Conservation (phyloP, 768 basidiomycete species). For the Porphyrellus cyaneotinctus region DNA sequence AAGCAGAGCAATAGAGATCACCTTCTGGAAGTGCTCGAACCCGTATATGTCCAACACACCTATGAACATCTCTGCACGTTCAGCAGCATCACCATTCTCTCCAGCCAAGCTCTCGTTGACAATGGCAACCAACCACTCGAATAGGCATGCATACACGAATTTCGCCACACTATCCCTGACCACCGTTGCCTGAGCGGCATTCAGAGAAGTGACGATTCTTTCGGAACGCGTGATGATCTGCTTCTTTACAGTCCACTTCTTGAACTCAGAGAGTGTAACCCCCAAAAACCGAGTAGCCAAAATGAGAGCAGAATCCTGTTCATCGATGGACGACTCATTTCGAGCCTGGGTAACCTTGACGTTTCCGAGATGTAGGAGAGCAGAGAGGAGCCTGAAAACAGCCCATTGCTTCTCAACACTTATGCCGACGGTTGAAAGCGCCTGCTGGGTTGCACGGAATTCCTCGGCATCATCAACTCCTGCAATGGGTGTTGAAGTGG, state of each 20-base stretch:
- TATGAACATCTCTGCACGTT: constrained; percentile 95
- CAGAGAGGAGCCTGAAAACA: constrained; percentile 90
- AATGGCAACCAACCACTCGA: constrained; percentile 97
- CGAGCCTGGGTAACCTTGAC: constrained; percentile 83
- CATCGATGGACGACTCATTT: constrained; percentile 79
- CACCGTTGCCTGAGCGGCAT: constrained; percentile 83
- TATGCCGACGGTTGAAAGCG: constrained; percentile 95
- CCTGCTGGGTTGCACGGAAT: constrained; percentile 89
- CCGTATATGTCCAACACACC: constrained; percentile 98
- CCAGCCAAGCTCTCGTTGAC: constrained; percentile 96
- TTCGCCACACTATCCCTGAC: constrained; percentile 97
- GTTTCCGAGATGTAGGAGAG: constrained; percentile 96
- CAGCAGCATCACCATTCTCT: constrained; percentile 88
- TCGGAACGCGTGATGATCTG: constrained; percentile 92
- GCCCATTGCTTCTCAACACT: constrained; percentile 98
- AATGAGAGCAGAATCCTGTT: constrained; percentile 73
- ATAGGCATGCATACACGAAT: constrained; percentile 97
- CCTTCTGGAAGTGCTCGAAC: constrained; percentile 97
- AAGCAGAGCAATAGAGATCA: constrained; percentile 21
- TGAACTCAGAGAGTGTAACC: constrained; percentile 87
- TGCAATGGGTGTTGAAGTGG: constrained; percentile 76
- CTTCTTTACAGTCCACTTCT: constrained; percentile 98
- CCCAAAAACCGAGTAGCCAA: constrained; percentile 89
- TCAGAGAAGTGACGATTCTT: constrained; percentile 89
- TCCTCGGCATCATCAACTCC: constrained; percentile 97